Percentiles rank a stretch among this genome's conserved stretches.
Evolutionary conservation across 164 flowering plant genomes (phyloP).

Genomic region (Liriodendron chinense): DNA sequence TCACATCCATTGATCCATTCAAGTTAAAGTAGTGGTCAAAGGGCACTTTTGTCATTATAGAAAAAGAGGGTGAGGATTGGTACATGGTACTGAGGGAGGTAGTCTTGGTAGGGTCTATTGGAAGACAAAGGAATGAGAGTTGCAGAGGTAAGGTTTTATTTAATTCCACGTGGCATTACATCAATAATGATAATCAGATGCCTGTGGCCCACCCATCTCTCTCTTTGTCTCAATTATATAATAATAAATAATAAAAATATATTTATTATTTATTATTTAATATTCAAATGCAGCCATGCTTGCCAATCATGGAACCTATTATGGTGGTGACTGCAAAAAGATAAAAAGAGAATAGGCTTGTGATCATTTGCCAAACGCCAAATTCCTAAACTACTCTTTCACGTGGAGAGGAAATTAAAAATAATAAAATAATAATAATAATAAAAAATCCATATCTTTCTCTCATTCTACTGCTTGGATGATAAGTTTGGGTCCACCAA

Average conservation of each 20-base stretch:
- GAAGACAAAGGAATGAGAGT: not conserved
- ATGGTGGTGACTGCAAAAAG: slow-evolving; percentile 9
- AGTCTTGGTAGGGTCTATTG: not conserved
- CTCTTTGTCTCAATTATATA: not conserved
- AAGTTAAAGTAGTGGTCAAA: not conserved
- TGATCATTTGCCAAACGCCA: not conserved
- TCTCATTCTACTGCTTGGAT: not conserved
- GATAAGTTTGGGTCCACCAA: too few species aligned
- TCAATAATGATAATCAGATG: slow-evolving; percentile 5
- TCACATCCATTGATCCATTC: not conserved
- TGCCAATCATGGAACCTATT: slow-evolving; percentile 17
- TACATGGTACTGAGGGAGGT: not conserved
- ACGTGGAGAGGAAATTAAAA: too few species aligned
- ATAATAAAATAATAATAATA: too few species aligned
- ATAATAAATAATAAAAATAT: too few species aligned
- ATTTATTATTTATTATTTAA: not conserved
- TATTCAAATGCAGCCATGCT: not conserved
- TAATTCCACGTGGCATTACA: not conserved
- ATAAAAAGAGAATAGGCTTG: not conserved
- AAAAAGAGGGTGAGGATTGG: not conserved
- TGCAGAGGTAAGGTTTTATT: not conserved
- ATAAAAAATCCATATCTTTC: not conserved
- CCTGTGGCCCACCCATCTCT: slow-evolving; percentile 2
- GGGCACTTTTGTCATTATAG: not conserved
- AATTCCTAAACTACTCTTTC: not conserved